A percentile compares a stretch with the other conserved stretches of the same genome.
Conservation (phyloP, 2,329 filamentous ascomycete genomes). For the Cryphonectria radicalis region DNA sequence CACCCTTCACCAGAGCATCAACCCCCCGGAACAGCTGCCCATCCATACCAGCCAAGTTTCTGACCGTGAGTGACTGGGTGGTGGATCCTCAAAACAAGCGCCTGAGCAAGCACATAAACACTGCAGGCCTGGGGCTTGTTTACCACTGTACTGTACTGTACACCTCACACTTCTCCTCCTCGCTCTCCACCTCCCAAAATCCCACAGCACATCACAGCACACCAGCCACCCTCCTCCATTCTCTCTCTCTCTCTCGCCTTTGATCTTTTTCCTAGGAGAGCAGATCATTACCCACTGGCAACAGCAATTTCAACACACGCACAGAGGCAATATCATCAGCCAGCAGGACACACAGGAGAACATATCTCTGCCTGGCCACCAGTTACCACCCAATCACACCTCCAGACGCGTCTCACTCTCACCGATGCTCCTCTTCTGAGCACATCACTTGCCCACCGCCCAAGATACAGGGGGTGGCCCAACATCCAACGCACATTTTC, state of each 20-base stretch:
- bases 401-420: slow-evolving; percentile 14
- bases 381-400: slow-evolving; percentile 11
- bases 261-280: slow-evolving; percentile 12
- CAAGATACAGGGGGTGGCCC: background rate
- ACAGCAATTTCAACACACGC: slow-evolving; percentile 9
- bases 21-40: background rate
- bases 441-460: slow-evolving; percentile 10
- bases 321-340: slow-evolving; percentile 18
- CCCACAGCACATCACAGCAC: background rate
- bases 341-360: slow-evolving; percentile 14
- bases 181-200: background rate
- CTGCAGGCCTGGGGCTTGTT: slow-evolving; percentile 10
- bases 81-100: slow-evolving; percentile 17
- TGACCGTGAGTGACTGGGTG: background rate
- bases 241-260: slow-evolving; percentile 3
- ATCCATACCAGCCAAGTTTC: background rate
- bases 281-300: slow-evolving; percentile 17
- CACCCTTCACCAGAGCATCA: background rate
- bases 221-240: background rate
- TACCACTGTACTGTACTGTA: background rate
- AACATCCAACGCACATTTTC: slow-evolving; percentile 1
- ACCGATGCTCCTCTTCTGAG: slow-evolving; percentile 12
- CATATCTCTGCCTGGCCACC: background rate
- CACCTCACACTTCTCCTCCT: slow-evolving; percentile 1
- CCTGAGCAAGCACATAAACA: slow-evolving; percentile 13